These are phyloP conservation scores for Penicillium desertorum DNA, from an alignment of 495 filamentous ascomycete genomes.

Conservation along the genomic window DNA sequence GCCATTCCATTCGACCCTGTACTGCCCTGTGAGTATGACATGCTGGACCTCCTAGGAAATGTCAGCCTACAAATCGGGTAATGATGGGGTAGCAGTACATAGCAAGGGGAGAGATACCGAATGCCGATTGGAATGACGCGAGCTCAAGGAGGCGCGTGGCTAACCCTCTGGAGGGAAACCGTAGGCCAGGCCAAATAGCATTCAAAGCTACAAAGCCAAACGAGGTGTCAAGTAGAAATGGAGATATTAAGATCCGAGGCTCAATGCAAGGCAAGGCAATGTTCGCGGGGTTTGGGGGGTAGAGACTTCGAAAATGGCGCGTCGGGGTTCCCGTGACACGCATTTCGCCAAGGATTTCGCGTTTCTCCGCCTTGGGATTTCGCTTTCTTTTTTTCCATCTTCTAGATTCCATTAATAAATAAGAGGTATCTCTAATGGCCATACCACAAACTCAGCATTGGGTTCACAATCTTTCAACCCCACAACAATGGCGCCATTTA, in stretches of 20 bases:
- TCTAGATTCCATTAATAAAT: neutral
- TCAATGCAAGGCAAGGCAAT: constrained; percentile 28
- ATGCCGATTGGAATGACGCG: constrained; percentile 34
- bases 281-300: constrained; percentile 25
- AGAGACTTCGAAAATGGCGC: constrained; percentile 34
- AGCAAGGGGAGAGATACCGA: constrained; percentile 27
- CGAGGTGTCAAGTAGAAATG: constrained; percentile 14
- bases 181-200: constrained; percentile 22
- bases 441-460: constrained; percentile 30
- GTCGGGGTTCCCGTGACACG: constrained; percentile 33
- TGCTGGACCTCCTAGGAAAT: constrained; percentile 18
- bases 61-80: constrained; percentile 16
- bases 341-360: constrained; percentile 31
- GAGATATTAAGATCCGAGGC: constrained; percentile 20
- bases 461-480: constrained; percentile 13
- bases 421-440: constrained; percentile 17
- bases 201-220: constrained; percentile 12
- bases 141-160: constrained; percentile 41
- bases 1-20: constrained; percentile 44
- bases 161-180: constrained; percentile 32
- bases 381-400: constrained; percentile 4
- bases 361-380: constrained; percentile 32
- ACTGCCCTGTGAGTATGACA: constrained; percentile 49
- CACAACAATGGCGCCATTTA: constrained; percentile 56
- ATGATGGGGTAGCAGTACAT: constrained; percentile 23